Evolutionary conservation across 805 yeast genomes (phyloP).

Genomic region (Starmerella apicola): DNA sequence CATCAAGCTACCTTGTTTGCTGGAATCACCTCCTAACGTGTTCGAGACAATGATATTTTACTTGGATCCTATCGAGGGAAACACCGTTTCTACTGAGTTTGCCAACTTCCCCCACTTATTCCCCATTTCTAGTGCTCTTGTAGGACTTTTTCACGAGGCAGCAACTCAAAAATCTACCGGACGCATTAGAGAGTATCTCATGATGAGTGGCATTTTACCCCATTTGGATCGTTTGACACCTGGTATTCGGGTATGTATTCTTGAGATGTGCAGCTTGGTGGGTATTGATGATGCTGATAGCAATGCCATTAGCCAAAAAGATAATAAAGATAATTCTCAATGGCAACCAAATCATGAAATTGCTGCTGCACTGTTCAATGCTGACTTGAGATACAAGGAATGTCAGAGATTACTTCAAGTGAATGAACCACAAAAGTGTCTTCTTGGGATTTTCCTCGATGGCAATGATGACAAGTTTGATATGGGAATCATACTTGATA

Average conservation of each 20-base stretch:
- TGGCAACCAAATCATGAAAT: too few species aligned
- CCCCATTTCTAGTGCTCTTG: not conserved
- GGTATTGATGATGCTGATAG: not conserved
- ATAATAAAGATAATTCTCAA: too few species aligned
- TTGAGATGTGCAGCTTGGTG: conserved; percentile 28
- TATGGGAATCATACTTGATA: conserved; percentile 40
- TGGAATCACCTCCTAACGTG: not conserved
- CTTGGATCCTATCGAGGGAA: not conserved
- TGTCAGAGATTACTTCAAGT: conserved; percentile 60
- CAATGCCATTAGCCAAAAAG: not conserved
- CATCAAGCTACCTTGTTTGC: not conserved
- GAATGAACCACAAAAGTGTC: conserved; percentile 42
- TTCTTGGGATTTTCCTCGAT: conserved; percentile 27
- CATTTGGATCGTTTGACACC: not conserved
- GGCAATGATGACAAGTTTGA: conserved; percentile 43
- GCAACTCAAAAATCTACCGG: not conserved
- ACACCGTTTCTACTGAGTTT: not conserved
- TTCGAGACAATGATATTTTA: not conserved
- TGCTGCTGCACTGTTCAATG: conserved; percentile 44
- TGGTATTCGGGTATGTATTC: conserved; percentile 45
- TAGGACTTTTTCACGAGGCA: not conserved
- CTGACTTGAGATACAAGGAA: conserved; percentile 70
- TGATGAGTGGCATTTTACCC: not conserved
- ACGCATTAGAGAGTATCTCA: not conserved
- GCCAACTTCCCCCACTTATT: not conserved